A percentile compares a stretch with the other conserved stretches of the same genome.
These are phyloP conservation scores for Neurospora sp. DNA, from an alignment of 495 filamentous ascomycete species.

Conservation along the genomic window DNA sequence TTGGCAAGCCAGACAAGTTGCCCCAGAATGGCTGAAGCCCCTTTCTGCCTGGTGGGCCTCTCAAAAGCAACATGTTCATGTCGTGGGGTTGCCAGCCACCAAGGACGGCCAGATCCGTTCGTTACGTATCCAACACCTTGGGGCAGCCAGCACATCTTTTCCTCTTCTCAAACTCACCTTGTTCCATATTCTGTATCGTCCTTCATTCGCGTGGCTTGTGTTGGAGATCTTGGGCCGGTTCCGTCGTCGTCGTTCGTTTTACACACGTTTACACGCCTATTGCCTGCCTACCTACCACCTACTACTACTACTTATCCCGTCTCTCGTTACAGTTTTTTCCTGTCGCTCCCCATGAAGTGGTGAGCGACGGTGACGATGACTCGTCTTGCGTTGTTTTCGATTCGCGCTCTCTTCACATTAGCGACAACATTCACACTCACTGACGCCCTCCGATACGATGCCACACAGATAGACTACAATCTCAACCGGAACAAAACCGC, in stretches of 20 bases:
- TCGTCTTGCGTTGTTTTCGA: constrained; percentile 22
- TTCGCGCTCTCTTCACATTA: constrained; percentile 16
- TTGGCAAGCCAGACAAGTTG: constrained; percentile 1
- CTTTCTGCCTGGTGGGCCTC: constrained; percentile 11
- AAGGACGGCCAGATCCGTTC: constrained; percentile 10
- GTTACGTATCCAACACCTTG: constrained; percentile 7
- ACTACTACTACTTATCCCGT: constrained; percentile 4
- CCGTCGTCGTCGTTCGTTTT: constrained; percentile 9
- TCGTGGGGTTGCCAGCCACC: constrained; percentile 13
- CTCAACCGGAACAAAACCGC: constrained; percentile 55
- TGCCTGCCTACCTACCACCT: not conserved
- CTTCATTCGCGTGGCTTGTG: constrained; percentile 13
- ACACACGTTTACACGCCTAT: not conserved
- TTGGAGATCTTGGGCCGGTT: constrained; percentile 12
- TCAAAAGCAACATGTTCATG: constrained; percentile 2
- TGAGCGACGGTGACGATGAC: constrained; percentile 23
- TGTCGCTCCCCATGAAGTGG: constrained; percentile 27
- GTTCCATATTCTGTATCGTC: constrained; percentile 15
- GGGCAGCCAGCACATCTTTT: constrained; percentile 10
- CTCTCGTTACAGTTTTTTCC: constrained; percentile 14
- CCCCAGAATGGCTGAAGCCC: constrained; percentile 6
- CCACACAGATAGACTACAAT: constrained; percentile 44
- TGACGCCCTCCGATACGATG: constrained; percentile 45
- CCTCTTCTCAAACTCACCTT: constrained; percentile 9
- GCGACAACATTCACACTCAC: constrained; percentile 17